These are phyloP conservation scores for Tremella yokohamensis DNA, from an alignment of 768 basidiomycete species.

Conservation along the genomic window DNA sequence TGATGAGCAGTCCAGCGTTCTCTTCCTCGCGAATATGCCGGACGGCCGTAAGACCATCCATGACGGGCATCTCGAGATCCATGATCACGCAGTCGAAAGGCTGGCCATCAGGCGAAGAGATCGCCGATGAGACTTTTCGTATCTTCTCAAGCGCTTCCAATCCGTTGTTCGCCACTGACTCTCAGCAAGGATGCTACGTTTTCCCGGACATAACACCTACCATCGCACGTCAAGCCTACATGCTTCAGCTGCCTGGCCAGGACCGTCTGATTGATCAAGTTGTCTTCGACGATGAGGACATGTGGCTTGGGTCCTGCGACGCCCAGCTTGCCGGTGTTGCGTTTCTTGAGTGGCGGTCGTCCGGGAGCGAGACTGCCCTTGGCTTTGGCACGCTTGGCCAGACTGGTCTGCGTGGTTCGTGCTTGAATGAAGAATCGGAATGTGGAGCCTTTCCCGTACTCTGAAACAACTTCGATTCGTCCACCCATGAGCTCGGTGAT, in stretches of 20 bases:
- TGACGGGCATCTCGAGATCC: conserved; percentile 51
- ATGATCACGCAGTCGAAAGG: conserved; percentile 43
- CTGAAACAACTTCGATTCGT: conserved; percentile 50
- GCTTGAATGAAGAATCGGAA: conserved; percentile 53
- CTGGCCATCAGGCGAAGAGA: conserved; percentile 12
- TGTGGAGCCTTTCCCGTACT: conserved; percentile 50
- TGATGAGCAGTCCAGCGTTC: conserved; percentile 25
- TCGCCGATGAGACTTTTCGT: conserved; percentile 22
- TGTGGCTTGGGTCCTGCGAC: conserved; percentile 19
- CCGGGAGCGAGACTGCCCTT: background rate
- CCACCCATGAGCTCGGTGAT: conserved; percentile 51
- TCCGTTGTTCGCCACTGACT: conserved; percentile 17
- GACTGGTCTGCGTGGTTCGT: conserved; percentile 14
- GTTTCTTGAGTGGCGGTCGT: conserved; percentile 11
- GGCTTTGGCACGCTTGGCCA: background rate
- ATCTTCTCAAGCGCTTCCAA: conserved; percentile 45
- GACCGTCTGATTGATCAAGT: conserved; percentile 49
- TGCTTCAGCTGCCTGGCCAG: conserved; percentile 41
- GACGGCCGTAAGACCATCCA: conserved; percentile 48
- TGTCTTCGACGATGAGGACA: conserved; percentile 45
- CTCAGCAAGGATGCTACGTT: background rate
- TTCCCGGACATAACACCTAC: conserved; percentile 16
- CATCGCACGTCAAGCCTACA: conserved; percentile 43
- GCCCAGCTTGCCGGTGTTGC: conserved; percentile 5
- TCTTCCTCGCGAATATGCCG: conserved; percentile 42